Conservation (phyloP, 805 yeast genomes). For the Kurtzmaniella fragi region DNA sequence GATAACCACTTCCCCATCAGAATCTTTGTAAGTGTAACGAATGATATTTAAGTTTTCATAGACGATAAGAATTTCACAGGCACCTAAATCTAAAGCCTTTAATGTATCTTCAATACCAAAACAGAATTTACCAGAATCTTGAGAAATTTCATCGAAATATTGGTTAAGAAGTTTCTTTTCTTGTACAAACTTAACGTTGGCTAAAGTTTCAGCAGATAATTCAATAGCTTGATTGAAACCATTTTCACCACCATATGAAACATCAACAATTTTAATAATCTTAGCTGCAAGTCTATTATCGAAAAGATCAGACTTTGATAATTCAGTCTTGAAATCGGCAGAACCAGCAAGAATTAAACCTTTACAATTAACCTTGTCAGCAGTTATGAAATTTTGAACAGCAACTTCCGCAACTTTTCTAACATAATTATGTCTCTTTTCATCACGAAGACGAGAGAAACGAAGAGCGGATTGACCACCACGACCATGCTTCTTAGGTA, state of each 20-base stretch:
- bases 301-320: conserved; percentile 87
- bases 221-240: conserved; percentile 99
- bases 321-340: conserved; percentile 96
- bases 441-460: conserved; percentile 98
- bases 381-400: conserved; percentile 93
- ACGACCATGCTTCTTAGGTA: conserved; percentile 99
- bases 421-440: conserved; percentile 97
- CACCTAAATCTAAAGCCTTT: conserved; percentile 94
- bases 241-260: conserved; percentile 98
- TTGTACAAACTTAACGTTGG: conserved; percentile 96
- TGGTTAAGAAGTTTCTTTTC: conserved; percentile 91
- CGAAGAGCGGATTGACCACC: conserved; percentile 99
- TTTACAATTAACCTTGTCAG: conserved; percentile 88
- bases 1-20: conserved; percentile 72
- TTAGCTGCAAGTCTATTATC: conserved; percentile 85
- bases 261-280: conserved; percentile 89
- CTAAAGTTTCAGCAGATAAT: conserved; percentile 91
- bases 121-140: conserved; percentile 96
- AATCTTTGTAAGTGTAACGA: conserved; percentile 79
- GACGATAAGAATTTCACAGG: conserved; percentile 89
- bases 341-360: conserved; percentile 98
- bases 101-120: conserved; percentile 95
- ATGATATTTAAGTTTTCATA: conserved; percentile 84
- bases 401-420: conserved; percentile 98
- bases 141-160: conserved; percentile 96